A percentile compares a stretch with the other conserved stretches of the same genome.
Conservation (phyloP, 495 filamentous ascomycete species). For the Clohesyomyces aquaticus region DNA sequence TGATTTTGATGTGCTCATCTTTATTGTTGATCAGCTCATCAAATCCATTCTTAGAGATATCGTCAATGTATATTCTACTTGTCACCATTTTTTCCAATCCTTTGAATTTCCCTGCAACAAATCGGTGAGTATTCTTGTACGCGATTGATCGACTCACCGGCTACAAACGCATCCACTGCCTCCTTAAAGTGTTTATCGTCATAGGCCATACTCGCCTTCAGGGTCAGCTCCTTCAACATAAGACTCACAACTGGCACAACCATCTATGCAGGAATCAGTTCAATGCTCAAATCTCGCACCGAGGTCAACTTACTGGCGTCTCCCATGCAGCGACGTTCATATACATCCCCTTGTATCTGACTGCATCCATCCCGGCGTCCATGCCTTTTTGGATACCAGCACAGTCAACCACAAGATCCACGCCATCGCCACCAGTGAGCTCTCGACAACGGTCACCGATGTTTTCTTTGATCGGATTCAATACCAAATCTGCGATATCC, state of each 20-base stretch:
- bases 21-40: constrained; percentile 42
- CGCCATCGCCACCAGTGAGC: constrained; percentile 36
- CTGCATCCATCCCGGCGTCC: constrained; percentile 39
- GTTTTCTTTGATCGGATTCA: constrained; percentile 39
- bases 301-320: constrained; percentile 21
- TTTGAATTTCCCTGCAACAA: constrained; percentile 38
- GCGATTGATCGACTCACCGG: constrained; percentile 25
- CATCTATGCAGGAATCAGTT: constrained; percentile 29
- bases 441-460: constrained; percentile 38
- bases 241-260: constrained; percentile 29
- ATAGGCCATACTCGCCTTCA: constrained; percentile 41
- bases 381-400: constrained; percentile 36
- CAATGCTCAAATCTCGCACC: background rate
- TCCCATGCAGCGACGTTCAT: constrained; percentile 44
- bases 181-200: constrained; percentile 41
- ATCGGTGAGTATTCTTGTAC: background rate
- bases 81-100: constrained; percentile 45
- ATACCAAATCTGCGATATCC: constrained; percentile 29
- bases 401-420: constrained; percentile 43
- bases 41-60: constrained; percentile 39
- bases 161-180: constrained; percentile 40
- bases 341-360: constrained; percentile 39
- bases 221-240: constrained; percentile 40
- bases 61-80: constrained; percentile 42
- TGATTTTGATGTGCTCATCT: constrained; percentile 43